A percentile compares a stretch with the other conserved stretches of the same genome.
Conservation (phyloP, 768 basidiomycete genomes). For the Boletus vermiculosoides region DNA sequence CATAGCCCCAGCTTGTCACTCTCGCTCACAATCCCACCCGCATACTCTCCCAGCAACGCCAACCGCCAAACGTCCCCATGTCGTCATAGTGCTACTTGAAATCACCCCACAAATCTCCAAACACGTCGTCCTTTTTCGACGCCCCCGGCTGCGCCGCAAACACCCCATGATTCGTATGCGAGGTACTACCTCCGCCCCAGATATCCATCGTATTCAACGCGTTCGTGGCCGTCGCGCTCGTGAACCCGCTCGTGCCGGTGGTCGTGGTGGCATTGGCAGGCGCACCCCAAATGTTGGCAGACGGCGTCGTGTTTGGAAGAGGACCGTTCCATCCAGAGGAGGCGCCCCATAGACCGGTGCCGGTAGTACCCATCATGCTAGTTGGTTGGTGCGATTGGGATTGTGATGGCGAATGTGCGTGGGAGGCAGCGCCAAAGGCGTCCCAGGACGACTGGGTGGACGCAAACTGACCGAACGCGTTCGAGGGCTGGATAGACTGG, state of each 20-base stretch:
- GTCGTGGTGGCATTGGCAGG: neutral
- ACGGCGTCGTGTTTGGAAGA: conserved; percentile 27
- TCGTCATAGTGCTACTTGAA: conserved; percentile 51
- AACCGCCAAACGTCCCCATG: neutral
- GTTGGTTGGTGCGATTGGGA: conserved; percentile 28
- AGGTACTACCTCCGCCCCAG: conserved; percentile 47
- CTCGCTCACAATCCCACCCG: neutral
- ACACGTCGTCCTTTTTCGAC: conserved; percentile 72
- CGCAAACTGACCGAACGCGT: conserved; percentile 39
- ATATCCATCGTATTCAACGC: conserved; percentile 49
- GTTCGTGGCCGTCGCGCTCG: conserved; percentile 5
- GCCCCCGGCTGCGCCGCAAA: conserved; percentile 29
- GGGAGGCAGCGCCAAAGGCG: conserved; percentile 5
- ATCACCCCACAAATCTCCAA: conserved; percentile 82
- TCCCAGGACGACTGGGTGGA: conserved; percentile 30
- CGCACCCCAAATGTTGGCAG: conserved; percentile 37
- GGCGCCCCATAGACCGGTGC: conserved; percentile 63
- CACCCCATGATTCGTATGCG: conserved; percentile 38
- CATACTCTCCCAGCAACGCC: neutral
- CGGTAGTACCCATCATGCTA: conserved; percentile 54
- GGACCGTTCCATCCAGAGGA: conserved; percentile 59
- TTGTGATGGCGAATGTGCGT: neutral
- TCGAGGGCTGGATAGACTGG: conserved; percentile 23
- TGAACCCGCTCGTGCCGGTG: conserved; percentile 12
- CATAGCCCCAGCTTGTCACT: too few species aligned